Evolutionary conservation across 139 green algal species (phyloP), one percentile per base, ranked within the genome.

Genomic region (Dunaliella primolecta): DNA sequence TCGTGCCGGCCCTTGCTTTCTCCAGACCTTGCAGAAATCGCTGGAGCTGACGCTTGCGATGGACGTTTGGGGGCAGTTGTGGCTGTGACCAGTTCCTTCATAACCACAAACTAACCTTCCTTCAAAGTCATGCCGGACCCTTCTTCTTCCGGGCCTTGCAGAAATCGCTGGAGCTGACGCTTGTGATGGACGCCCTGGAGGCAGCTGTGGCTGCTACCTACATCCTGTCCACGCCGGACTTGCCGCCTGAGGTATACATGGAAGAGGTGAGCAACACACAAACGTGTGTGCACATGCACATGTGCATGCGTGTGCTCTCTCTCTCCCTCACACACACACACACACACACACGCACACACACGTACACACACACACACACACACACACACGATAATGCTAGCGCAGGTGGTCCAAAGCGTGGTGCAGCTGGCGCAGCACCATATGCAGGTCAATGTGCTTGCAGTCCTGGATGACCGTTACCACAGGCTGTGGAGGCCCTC

Each of bases 371-470:
- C 46, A 64, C 46, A 64, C 46, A 64, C 46, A 64, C 46, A 64
- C 7, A 38, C 46, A 64, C 46, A 64, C 46, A 64, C 46, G 15
- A n/a, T n/a, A n/a, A n/a, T n/a, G n/a, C n/a, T n/a, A n/a, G n/a
- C n/a, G n/a, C 38, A 88, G 84, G 36, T 80, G 38, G 37, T 88
- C 71, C 33, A 36, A 38, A n/a, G 33, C 1, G 38, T 70, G 21
- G 38, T 88, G 71, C 79, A 75, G 29, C 64, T 85, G 11, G 81
- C 86, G 1, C 86, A 87, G 64, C 92, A 91, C 71, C 91, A 96
- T n/a, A 85, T 96, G 85, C 81, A 92, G 78, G 86, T 88, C 81
- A 96, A 96, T 64, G 83, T 96, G 64, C 88, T 95, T 36, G 89
- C 90, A 0, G 87, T 95, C 25, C 81, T 93, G 81, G 91, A 96